Conservation (phyloP, 1,284 basidiomycete genomes). For the Irpex sp. region DNA sequence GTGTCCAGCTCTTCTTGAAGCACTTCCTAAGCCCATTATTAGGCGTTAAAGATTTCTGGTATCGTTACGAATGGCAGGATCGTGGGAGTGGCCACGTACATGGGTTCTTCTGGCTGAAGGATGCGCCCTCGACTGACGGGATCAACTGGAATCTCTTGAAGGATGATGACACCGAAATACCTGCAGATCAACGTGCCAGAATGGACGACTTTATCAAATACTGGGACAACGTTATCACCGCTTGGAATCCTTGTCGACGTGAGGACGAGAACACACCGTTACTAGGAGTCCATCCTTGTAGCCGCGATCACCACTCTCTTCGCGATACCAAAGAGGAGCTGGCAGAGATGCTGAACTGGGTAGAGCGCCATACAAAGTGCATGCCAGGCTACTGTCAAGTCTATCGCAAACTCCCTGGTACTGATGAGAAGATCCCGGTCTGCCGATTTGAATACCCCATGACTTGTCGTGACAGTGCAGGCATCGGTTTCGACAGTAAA, state of each 20-base stretch:
- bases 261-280: neutral
- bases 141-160: conserved; percentile 6
- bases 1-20: neutral
- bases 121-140: neutral
- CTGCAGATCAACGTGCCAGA: neutral
- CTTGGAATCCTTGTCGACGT: conserved; percentile 4
- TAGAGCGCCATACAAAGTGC: neutral
- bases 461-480: neutral
- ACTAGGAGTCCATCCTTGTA: neutral
- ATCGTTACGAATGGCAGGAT: no score
- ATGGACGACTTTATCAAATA: conserved; percentile 2
- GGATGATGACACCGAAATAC: neutral
- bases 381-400: neutral
- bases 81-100: no score
- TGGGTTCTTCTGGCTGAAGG: no score
- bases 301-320: neutral
- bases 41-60: neutral
- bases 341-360: neutral
- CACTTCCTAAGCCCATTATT: neutral
- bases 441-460: neutral
- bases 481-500: neutral
- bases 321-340: neutral
- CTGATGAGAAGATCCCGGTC: neutral
- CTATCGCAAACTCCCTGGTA: neutral
- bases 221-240: conserved; percentile 7